Base-by-base conservation (phyloP, 129 eudicot species). In the Dittrichia graveolens region DNA sequence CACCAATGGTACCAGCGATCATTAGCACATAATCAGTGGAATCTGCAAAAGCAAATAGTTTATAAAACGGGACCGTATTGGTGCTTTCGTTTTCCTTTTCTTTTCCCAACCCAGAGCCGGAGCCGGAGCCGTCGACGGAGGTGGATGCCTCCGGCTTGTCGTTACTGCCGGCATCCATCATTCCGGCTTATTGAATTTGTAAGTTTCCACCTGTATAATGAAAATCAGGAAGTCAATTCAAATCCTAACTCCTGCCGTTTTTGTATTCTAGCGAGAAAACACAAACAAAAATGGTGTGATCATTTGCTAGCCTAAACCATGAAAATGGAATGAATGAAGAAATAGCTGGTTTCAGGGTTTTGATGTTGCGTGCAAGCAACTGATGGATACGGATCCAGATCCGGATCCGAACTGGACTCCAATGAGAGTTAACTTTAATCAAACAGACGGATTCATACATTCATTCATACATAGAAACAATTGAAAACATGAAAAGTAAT, bases 41-140 rank as follows among this genome's bases (percentile, higher is more conserved):
- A 80, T 92, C 98, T 0, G 98, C 91, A 82, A 92, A 92, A 42
- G 88, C 52, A 71, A 92, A 92, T 12, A 92, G 90, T 85, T 87
- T 89, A 78, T 87, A 71, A 72, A 92, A 92, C 19, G 98, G 95
- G 48, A 89, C 89, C 1, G 80, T 48, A 8, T 85, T 34, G 1
- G 73, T 45, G 55, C 13, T 59, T 73, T 81, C 84, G 42, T 65
- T 65, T 55, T 56, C 76, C 72, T 72, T 72, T 11, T 38, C 49
- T 11, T 68, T 66, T 15, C 18, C 75, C 12, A 14, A 35, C 3
- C 12, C 40, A 12, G 40, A n/a, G 11, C 47, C 75, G 15, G 34
- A 35, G 5, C 12, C 40, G 16, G 40, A n/a, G 11, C 47, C 53
- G 38, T 37, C n/a, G 12, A 47, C 38, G 18, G 75, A 56, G 53